phyloP scores from a whole-genome alignment of 768 basidiomycete species.

The Kondoa malvinella region DNA sequence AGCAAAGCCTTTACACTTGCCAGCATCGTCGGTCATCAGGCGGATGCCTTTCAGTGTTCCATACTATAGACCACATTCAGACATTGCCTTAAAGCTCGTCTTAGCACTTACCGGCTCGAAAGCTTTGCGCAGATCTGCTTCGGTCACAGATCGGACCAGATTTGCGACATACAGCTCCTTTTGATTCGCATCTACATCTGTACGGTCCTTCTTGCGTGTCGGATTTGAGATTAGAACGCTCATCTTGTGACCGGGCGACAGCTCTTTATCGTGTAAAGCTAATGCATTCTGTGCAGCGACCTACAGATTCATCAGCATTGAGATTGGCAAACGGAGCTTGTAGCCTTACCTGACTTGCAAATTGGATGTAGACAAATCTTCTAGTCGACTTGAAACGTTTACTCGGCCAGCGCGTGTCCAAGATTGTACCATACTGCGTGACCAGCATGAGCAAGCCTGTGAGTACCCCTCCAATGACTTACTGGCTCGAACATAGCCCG shows the following conservation, averaged over 20 bases:
- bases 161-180: slow-evolving; percentile 77
- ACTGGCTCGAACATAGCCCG: slow-evolving; percentile 65
- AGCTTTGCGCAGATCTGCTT: slow-evolving; percentile 57
- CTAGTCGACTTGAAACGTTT: slow-evolving; percentile 84
- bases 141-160: slow-evolving; percentile 57
- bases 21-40: slow-evolving; percentile 53
- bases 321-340: neutral
- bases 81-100: neutral
- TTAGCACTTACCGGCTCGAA: slow-evolving; percentile 50
- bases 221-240: slow-evolving; percentile 81
- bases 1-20: slow-evolving; percentile 63
- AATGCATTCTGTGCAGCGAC: slow-evolving; percentile 49
- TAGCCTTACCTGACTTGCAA: slow-evolving; percentile 54
- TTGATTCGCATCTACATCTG: slow-evolving; percentile 67
- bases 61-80: slow-evolving; percentile 40
- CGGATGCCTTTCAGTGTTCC: slow-evolving; percentile 67
- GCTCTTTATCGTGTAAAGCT: slow-evolving; percentile 58
- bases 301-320: slow-evolving; percentile 30
- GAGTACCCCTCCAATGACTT: slow-evolving; percentile 19
- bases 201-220: slow-evolving; percentile 69
- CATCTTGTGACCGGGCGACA: slow-evolving; percentile 46
- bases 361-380: slow-evolving; percentile 90
- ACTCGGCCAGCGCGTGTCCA: slow-evolving; percentile 95
- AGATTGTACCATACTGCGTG: slow-evolving; percentile 64
- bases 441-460: slow-evolving; percentile 2